Evolutionary conservation across 2,329 filamentous ascomycete species (phyloP), one percentile per base, ranked within the genome.

Genomic region (Sphaerulina vaccinii): DNA sequence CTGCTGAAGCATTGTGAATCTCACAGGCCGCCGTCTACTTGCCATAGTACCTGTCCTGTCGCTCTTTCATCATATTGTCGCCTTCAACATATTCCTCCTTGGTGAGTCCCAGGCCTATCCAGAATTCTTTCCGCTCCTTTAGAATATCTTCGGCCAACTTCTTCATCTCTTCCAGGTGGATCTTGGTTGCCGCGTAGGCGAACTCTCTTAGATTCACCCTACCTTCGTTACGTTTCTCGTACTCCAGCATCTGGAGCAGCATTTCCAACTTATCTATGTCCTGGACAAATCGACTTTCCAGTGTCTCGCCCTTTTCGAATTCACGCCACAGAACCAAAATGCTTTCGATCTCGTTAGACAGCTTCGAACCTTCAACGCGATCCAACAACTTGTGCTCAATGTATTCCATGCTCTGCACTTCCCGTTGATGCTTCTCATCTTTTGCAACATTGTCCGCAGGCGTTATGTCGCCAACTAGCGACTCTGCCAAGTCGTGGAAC

Each of bases 221-320:
- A 32, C 48, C 48, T 27, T 38, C 23, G 16, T 27, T 38, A 35
- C 41, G 42, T 33, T 51, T 51, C 47, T 52, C 50, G 32, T 52
- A 52, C 50, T 52, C 50, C 16, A 52, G 21, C 45, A 52, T 52
- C 49, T 52, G 47, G 16, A 52, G 50, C 27, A 52, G 45, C 19
- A 52, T 35, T 38, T 52, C 50, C 16, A 52, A 24, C 50, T 52
- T 52, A 24, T 52, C 50, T 19, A 52, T 23, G 35, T 52, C 50
- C 24, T 52, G 50, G 22, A 52, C 45, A 51, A 52, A 52, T 35
- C 35, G 36, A 42, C 50, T 52, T 42, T 52, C 50, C 16, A 35
- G 46, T 33, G 50, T 52, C 23, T 40, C 36, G 47, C 36, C 32
- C 29, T 52, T 36, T 42, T 52, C 50, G 38, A 45, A 42, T 24